A percentile compares a stretch with the other conserved stretches of the same genome.
These are phyloP conservation scores for Stylonectria norvegica DNA, from an alignment of 2,329 filamentous ascomycete species.

Conservation along the genomic window DNA sequence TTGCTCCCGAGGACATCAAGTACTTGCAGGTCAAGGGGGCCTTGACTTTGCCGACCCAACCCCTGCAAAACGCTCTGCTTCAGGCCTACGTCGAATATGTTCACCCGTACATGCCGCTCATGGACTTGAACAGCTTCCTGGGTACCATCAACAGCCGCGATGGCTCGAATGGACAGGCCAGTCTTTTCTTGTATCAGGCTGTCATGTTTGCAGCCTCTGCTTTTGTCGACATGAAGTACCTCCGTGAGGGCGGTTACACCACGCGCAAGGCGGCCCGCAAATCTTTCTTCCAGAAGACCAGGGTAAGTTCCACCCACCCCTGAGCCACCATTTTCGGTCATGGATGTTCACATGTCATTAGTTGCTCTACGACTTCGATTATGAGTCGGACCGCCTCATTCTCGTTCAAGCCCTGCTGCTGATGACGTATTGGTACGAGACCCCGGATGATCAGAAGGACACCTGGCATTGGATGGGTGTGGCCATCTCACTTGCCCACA, in stretches of 20 bases:
- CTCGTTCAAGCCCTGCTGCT: conserved; percentile 84
- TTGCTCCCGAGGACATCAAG: conserved; percentile 76
- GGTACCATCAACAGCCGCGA: conserved; percentile 61
- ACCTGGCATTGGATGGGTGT: conserved; percentile 99
- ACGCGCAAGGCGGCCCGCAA: conserved; percentile 80
- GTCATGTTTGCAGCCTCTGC: conserved; percentile 92
- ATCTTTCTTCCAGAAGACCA: conserved; percentile 83
- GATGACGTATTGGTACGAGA: conserved; percentile 98
- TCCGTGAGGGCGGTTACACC: conserved; percentile 73
- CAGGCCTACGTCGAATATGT: conserved; percentile 84
- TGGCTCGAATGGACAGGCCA: conserved; percentile 68
- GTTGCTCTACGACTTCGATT: conserved; percentile 92
- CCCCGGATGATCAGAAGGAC: conserved; percentile 93
- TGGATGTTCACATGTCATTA: conserved; percentile 31
- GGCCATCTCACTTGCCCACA: conserved; percentile 87
- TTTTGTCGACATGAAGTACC: conserved; percentile 75
- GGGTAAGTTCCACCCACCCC: no score
- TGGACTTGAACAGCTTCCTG: conserved; percentile 65
- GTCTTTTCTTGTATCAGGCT: conserved; percentile 85
- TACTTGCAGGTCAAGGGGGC: conserved; percentile 85
- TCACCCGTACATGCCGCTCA: conserved; percentile 87
- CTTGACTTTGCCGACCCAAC: conserved; percentile 66
- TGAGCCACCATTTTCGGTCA: no score
- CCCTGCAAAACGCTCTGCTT: conserved; percentile 75
- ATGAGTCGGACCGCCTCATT: conserved; percentile 83